Percentiles rank a stretch among this genome's conserved stretches.
phyloP scores from a whole-genome alignment of 768 basidiomycete species.

The Russula sp. region DNA sequence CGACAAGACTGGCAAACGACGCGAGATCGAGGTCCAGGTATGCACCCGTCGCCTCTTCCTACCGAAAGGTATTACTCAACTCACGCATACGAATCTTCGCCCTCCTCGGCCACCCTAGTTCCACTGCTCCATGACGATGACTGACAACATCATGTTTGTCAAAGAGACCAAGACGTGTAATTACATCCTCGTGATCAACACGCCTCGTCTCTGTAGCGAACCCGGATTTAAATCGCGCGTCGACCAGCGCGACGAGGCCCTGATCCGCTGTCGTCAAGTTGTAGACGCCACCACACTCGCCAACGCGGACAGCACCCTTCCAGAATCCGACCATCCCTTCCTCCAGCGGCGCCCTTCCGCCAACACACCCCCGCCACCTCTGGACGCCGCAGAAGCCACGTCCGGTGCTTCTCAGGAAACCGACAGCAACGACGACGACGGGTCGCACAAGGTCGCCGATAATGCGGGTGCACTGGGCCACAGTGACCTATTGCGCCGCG shows the following conservation, averaged over 20 bases:
- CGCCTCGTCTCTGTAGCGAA: constrained; percentile 88
- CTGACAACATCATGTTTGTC: constrained; percentile 84
- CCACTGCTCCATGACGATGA: constrained; percentile 93
- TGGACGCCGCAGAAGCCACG: constrained; percentile 9
- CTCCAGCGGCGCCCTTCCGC: background rate
- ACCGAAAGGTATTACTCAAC: background rate
- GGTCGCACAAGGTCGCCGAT: background rate
- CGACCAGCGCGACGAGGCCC: constrained; percentile 58
- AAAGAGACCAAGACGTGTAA: constrained; percentile 93
- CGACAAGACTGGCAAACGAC: constrained; percentile 82
- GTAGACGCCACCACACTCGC: constrained; percentile 33
- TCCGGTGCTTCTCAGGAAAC: background rate
- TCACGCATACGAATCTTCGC: constrained; percentile 19
- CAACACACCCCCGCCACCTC: constrained; percentile 7
- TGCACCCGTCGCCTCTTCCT: constrained; percentile 27
- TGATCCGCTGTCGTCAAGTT: constrained; percentile 77
- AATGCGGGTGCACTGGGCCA: background rate
- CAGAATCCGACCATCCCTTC: constrained; percentile 51
- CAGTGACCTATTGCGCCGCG: constrained; percentile 14
- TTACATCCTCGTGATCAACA: constrained; percentile 91
- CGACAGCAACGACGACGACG: background rate
- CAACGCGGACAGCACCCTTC: constrained; percentile 32
- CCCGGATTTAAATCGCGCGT: constrained; percentile 83
- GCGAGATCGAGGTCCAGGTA: constrained; percentile 95
- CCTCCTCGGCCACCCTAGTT: constrained; percentile 44